Percentiles rank a stretch among this genome's conserved stretches.
phyloP scores from a whole-genome alignment of 225 moss, liverwort and hornwort species.

The Pleurozium schreberi region DNA sequence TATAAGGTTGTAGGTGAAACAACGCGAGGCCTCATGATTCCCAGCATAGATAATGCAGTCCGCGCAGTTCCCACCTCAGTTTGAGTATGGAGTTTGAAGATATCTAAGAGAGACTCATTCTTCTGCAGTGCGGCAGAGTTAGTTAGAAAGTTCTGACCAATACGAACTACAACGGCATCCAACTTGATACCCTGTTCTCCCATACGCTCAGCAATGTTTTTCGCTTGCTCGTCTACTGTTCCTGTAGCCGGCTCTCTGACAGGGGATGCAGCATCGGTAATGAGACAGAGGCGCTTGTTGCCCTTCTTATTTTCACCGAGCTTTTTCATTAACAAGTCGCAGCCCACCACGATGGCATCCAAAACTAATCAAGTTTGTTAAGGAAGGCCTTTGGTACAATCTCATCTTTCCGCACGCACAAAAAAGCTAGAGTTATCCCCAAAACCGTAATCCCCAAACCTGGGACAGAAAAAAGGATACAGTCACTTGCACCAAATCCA shows the following conservation, averaged over 20 bases:
- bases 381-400: slow-evolving; percentile 8
- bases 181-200: slow-evolving; percentile 60
- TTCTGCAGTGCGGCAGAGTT: slow-evolving; percentile 38
- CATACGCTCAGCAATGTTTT: slow-evolving; percentile 58
- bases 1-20: slow-evolving; percentile 84
- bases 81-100: slow-evolving; percentile 59
- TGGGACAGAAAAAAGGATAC: slow-evolving; percentile 52
- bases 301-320: slow-evolving; percentile 62
- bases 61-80: slow-evolving; percentile 54
- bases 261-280: slow-evolving; percentile 58
- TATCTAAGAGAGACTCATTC: slow-evolving; percentile 60
- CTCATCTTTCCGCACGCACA: not conserved
- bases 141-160: slow-evolving; percentile 19
- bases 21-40: slow-evolving; percentile 50
- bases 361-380: slow-evolving; percentile 46
- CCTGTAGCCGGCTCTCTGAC: slow-evolving; percentile 67
- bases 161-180: slow-evolving; percentile 58
- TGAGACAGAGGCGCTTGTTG: slow-evolving; percentile 75
- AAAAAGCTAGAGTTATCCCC: not conserved
- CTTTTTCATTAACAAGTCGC: slow-evolving; percentile 70
- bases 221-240: slow-evolving; percentile 67
- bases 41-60: slow-evolving; percentile 57
- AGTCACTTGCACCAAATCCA: slow-evolving; percentile 68
- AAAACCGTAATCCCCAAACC: not conserved
- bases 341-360: slow-evolving; percentile 84